These are phyloP conservation scores for Acer yangbiense DNA, from an alignment of 345 rosid species.

Conservation along the genomic window DNA sequence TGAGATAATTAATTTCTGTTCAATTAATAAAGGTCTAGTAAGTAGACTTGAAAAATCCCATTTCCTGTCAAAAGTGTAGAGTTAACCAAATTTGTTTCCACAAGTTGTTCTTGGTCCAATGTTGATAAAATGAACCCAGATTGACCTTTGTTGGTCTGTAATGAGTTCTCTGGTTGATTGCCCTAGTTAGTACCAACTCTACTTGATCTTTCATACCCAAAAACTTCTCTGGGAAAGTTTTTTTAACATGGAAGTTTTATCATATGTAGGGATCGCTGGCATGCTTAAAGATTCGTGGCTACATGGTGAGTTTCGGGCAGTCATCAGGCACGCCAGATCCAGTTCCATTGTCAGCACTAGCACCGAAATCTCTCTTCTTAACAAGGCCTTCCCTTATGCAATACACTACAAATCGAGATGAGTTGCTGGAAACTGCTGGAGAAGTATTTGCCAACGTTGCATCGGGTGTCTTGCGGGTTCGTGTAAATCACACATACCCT, in stretches of 20 bases:
- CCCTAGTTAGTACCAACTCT: background rate
- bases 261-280: conserved; percentile 72
- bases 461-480: conserved; percentile 63
- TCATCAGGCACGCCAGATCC: conserved; percentile 86
- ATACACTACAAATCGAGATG: conserved; percentile 70
- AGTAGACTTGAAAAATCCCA: background rate
- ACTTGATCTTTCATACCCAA: background rate
- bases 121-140: background rate
- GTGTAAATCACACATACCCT: conserved; percentile 74
- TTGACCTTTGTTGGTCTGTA: background rate
- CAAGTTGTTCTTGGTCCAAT: background rate
- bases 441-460: conserved; percentile 65
- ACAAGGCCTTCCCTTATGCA: conserved; percentile 81
- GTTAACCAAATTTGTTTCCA: background rate
- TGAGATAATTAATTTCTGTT: background rate
- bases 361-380: conserved; percentile 71
- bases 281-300: conserved; percentile 74
- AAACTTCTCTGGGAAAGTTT: background rate
- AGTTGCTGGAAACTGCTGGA: conserved; percentile 71
- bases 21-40: background rate
- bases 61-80: background rate
- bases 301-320: conserved; percentile 89
- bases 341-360: conserved; percentile 70
- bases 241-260: background rate
- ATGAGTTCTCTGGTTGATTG: background rate